Conservation (phyloP, 2,329 filamentous ascomycete genomes). For the Penicillium sumatraense region DNA sequence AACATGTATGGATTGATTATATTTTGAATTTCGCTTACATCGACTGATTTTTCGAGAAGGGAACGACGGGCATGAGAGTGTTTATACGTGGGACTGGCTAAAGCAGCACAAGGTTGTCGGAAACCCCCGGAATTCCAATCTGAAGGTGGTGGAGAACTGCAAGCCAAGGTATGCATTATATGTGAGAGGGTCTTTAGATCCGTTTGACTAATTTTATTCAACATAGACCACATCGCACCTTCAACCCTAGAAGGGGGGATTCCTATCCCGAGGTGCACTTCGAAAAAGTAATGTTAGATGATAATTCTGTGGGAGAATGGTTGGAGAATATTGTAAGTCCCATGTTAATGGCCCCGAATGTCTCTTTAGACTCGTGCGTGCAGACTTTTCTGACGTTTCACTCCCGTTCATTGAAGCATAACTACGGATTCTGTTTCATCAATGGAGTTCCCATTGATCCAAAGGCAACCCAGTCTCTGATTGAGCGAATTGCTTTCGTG, state of each 20-base stretch:
- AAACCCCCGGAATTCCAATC: neutral
- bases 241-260: constrained; percentile 21
- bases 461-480: constrained; percentile 71
- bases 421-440: constrained; percentile 78
- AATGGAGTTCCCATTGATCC: constrained; percentile 70
- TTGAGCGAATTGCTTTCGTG: constrained; percentile 84
- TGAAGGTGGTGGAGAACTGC: neutral
- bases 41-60: constrained; percentile 51
- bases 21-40: neutral
- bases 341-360: neutral
- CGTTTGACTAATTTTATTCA: neutral
- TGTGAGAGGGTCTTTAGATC: neutral
- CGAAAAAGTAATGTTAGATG: constrained; percentile 62
- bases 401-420: constrained; percentile 53
- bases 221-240: neutral
- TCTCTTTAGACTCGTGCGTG: neutral
- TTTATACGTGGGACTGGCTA: constrained; percentile 69
- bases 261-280: constrained; percentile 64
- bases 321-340: constrained; percentile 62
- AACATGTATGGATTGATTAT: neutral
- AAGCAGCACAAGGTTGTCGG: constrained; percentile 47
- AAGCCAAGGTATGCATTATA: neutral
- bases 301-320: constrained; percentile 63
- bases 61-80: constrained; percentile 71
- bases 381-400: neutral